Evolutionary conservation across 2,329 filamentous ascomycete genomes (phyloP).

Genomic region (Huntiella omanensis): DNA sequence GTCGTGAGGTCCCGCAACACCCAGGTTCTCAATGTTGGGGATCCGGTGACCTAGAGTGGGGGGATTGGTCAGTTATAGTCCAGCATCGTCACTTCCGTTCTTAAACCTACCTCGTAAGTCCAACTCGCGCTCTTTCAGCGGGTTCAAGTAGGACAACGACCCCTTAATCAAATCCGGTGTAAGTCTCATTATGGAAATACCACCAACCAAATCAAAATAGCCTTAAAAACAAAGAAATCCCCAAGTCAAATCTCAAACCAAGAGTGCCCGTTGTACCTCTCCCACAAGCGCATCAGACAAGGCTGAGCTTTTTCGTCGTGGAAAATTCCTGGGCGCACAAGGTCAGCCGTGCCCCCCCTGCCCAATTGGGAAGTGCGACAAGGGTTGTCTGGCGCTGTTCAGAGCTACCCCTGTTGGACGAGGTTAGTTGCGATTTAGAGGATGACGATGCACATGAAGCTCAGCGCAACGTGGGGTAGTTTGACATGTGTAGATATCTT

Average conservation of each 20-base stretch:
- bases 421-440: too few relatives aligned
- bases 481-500: not conserved
- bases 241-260: not conserved
- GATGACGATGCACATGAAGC: too few relatives aligned
- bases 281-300: not conserved
- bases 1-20: slow-evolving; percentile 90
- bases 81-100: slow-evolving; percentile 68
- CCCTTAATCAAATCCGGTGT: slow-evolving; percentile 85
- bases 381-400: too few relatives aligned
- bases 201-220: too few relatives aligned
- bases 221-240: not conserved
- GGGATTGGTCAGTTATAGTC: slow-evolving; percentile 59
- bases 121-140: slow-evolving; percentile 94
- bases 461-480: too few relatives aligned
- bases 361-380: too few relatives aligned
- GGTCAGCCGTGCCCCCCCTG: not conserved
- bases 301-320: slow-evolving; percentile 7
- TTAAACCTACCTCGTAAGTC: slow-evolving; percentile 95
- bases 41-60: slow-evolving; percentile 80
- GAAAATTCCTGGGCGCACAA: slow-evolving; percentile 2
- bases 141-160: slow-evolving; percentile 96
- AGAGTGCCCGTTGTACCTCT: not conserved
- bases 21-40: slow-evolving; percentile 90
- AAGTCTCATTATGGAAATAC: slow-evolving; percentile 55
- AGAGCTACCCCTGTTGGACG: too few relatives aligned